Percentiles rank a stretch among this genome's conserved stretches.
Conservation (phyloP, 2,329 filamentous ascomycete genomes). For the Simplicillium aogashimaense region DNA sequence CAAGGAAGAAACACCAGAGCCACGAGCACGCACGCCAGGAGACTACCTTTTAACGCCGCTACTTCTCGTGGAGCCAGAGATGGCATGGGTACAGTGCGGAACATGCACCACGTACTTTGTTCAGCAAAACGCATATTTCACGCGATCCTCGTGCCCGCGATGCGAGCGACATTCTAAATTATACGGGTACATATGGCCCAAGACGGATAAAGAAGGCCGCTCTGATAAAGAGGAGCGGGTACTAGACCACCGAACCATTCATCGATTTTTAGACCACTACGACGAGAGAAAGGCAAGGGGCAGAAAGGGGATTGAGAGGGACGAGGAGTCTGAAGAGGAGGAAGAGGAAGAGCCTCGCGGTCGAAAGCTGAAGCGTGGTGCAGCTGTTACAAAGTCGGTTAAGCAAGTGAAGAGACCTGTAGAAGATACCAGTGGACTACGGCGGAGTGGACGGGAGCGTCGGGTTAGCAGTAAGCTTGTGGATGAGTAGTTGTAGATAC, state of each 20-base stretch:
- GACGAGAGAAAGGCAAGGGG: slow-evolving; percentile 53
- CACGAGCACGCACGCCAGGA: slow-evolving; percentile 46
- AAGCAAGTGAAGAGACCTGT: slow-evolving; percentile 1
- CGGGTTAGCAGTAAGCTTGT: slow-evolving; percentile 3
- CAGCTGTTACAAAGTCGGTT: slow-evolving; percentile 7
- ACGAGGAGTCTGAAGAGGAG: slow-evolving; percentile 15
- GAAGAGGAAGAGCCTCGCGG: slow-evolving; percentile 16
- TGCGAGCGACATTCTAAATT: slow-evolving; percentile 94
- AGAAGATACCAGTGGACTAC: background rate
- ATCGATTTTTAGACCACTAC: slow-evolving; percentile 68
- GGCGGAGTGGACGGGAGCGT: slow-evolving; percentile 4
- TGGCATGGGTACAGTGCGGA: slow-evolving; percentile 81
- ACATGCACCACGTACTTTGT: slow-evolving; percentile 78
- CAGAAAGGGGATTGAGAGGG: slow-evolving; percentile 19
- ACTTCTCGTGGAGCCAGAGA: slow-evolving; percentile 64
- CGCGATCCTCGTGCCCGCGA: slow-evolving; percentile 74
- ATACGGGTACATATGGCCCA: slow-evolving; percentile 93
- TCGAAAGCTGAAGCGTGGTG: slow-evolving; percentile 13
- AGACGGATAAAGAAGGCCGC: slow-evolving; percentile 73
- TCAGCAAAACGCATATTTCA: slow-evolving; percentile 80
- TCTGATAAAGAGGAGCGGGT: slow-evolving; percentile 63
- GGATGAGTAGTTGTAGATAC: background rate
- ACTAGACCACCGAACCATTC: slow-evolving; percentile 76
- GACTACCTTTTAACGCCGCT: slow-evolving; percentile 77
- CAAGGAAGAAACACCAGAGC: slow-evolving; percentile 21